Conservation (phyloP, 2,329 filamentous ascomycete species). For the Biscogniauxia mediterranea region DNA sequence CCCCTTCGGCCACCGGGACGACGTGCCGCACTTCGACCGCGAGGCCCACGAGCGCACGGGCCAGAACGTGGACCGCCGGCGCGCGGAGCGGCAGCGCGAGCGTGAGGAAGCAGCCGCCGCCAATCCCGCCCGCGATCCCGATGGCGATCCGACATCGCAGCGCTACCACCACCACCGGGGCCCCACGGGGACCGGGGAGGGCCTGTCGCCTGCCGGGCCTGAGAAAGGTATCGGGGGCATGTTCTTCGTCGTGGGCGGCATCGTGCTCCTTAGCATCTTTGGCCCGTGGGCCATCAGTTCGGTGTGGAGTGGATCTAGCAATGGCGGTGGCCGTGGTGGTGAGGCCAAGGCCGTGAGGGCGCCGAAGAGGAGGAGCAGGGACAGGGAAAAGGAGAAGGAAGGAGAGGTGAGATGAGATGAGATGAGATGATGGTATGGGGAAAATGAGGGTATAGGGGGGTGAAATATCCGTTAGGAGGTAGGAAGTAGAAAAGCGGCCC, state of each 20-base stretch:
- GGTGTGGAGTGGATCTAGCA: constrained; percentile 25
- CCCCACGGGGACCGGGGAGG: constrained; percentile 35
- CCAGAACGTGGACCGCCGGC: constrained; percentile 54
- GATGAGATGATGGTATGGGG: too few species aligned
- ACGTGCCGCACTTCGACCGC: constrained; percentile 73
- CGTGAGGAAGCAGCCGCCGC: constrained; percentile 32
- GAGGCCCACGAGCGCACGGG: constrained; percentile 73
- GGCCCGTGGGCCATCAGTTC: constrained; percentile 43
- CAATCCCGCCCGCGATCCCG: too few species aligned
- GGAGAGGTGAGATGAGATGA: too few species aligned
- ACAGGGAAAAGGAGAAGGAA: too few species aligned
- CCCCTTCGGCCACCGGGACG: constrained; percentile 45
- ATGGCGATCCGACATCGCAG: too few species aligned
- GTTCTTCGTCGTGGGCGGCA: constrained; percentile 50
- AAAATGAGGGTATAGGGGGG: too few species aligned
- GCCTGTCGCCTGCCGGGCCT: constrained; percentile 33
- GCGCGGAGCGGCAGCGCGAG: constrained; percentile 39
- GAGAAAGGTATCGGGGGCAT: constrained; percentile 41
- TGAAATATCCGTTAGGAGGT: too few species aligned
- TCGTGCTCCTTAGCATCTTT: constrained; percentile 46
- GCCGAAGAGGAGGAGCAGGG: too few species aligned
- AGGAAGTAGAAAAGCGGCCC: too few species aligned
- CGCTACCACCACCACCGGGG: background rate
- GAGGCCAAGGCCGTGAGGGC: too few species aligned
- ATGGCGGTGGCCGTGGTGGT: too few species aligned